These are phyloP conservation scores for Calonectria pteridis DNA, from an alignment of 2,329 filamentous ascomycete genomes.

Conservation along the genomic window DNA sequence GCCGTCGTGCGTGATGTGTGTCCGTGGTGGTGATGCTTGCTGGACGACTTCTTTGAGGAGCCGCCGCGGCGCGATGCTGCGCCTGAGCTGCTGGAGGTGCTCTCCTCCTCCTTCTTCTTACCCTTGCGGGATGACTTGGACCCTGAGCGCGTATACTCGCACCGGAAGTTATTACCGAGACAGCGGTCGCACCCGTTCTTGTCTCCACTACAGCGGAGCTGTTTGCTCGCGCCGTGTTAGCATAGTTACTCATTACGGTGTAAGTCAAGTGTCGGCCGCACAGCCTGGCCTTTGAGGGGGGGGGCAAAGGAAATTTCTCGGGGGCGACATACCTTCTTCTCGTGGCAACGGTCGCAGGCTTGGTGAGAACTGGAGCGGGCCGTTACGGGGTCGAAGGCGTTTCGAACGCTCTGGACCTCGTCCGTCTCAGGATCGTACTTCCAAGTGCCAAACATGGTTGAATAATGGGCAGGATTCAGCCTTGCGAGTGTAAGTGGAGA, in stretches of 20 bases:
- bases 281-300: neutral
- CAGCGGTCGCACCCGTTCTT: slow-evolving; percentile 54
- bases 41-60: slow-evolving; percentile 36
- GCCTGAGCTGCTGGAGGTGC: slow-evolving; percentile 27
- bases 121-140: slow-evolving; percentile 48
- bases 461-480: slow-evolving; percentile 4
- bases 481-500: slow-evolving; percentile 15
- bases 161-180: slow-evolving; percentile 44
- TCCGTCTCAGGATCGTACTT: slow-evolving; percentile 54
- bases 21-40: slow-evolving; percentile 31
- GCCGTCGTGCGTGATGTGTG: slow-evolving; percentile 35
- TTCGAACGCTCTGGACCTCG: slow-evolving; percentile 53
- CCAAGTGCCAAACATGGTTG: slow-evolving; percentile 53
- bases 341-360: slow-evolving; percentile 54
- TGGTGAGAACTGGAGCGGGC: slow-evolving; percentile 54
- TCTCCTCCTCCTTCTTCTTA: slow-evolving; percentile 42
- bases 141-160: slow-evolving; percentile 52
- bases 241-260: neutral
- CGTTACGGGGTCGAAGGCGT: slow-evolving; percentile 52
- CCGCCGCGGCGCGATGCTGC: slow-evolving; percentile 35
- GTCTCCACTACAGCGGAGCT: slow-evolving; percentile 55
- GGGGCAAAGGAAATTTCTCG: neutral
- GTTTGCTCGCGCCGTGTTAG: slow-evolving; percentile 17
- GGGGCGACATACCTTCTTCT: slow-evolving; percentile 51
- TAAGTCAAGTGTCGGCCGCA: neutral